Percentiles rank a stretch among this genome's conserved stretches.
These are phyloP conservation scores for Tulasnella sp. DNA, from an alignment of 768 basidiomycete genomes.

Conservation along the genomic window DNA sequence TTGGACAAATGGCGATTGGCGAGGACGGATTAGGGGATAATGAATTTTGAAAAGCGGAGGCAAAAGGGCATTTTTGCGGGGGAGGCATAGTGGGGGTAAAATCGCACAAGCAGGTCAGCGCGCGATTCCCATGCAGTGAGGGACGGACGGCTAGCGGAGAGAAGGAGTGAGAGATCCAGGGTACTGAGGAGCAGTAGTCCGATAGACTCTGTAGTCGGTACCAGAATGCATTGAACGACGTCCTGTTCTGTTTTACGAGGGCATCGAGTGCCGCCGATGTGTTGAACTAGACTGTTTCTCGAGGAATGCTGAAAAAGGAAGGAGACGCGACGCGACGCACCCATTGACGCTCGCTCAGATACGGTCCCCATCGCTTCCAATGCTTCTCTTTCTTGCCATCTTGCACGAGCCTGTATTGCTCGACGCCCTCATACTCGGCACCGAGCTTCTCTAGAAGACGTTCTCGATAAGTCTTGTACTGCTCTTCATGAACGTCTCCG, in stretches of 20 bases:
- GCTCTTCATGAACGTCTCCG: not conserved
- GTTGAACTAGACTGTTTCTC: not conserved
- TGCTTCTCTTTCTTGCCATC: conserved; percentile 69
- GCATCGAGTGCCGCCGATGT: not conserved
- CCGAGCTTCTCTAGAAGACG: conserved; percentile 55
- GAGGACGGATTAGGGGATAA: conserved; percentile 13
- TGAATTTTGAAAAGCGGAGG: conserved; percentile 2
- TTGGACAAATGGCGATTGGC: conserved; percentile 6
- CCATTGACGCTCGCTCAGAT: conserved; percentile 96
- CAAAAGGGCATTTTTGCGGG: not conserved
- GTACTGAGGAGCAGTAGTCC: conserved; percentile 13
- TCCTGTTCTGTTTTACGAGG: not conserved
- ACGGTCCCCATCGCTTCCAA: conserved; percentile 99
- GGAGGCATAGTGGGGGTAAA: not conserved
- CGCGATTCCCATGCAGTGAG: not conserved
- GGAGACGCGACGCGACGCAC: conserved; percentile 33
- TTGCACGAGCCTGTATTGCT: conserved; percentile 76
- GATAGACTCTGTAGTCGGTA: not conserved
- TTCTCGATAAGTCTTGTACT: conserved; percentile 40
- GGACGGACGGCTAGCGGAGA: not conserved
- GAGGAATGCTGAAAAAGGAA: not conserved
- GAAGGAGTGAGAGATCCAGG: not conserved
- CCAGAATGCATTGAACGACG: not conserved
- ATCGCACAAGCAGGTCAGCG: not conserved
- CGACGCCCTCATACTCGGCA: conserved; percentile 62